Evolutionary conservation across 805 yeast genomes (phyloP).

Genomic region (Wickerhamiella hasegawae): DNA sequence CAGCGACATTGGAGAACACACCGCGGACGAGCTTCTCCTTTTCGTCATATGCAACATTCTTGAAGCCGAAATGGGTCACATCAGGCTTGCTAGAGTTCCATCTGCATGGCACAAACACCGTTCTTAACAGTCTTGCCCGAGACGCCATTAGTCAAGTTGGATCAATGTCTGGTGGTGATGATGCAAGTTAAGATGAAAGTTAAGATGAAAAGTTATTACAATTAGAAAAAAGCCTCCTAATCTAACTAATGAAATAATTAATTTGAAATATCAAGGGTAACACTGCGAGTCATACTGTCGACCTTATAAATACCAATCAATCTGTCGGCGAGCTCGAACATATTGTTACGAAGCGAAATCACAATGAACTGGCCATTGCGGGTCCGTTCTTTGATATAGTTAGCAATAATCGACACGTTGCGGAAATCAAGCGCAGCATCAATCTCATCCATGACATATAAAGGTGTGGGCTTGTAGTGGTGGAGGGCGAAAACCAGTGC

Average conservation of each 20-base stretch:
- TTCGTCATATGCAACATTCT: conserved; percentile 60
- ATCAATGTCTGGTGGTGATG: too few relatives aligned
- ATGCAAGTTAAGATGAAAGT: too few relatives aligned
- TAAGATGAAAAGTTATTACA: too few relatives aligned
- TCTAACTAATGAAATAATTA: not conserved
- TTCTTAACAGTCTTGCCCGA: not conserved
- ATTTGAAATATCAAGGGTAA: conserved; percentile 30
- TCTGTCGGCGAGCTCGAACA: conserved; percentile 93
- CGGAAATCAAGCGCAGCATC: conserved; percentile 97
- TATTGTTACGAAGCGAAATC: conserved; percentile 85
- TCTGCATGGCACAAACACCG: not conserved
- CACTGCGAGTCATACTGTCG: conserved; percentile 76
- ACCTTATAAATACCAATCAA: conserved; percentile 92
- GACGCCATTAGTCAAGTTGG: not conserved
- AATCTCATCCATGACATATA: conserved; percentile 97
- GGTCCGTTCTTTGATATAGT: conserved; percentile 88
- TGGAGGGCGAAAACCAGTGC: conserved; percentile 95
- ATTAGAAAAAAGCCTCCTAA: too few relatives aligned
- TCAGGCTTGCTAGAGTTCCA: not conserved
- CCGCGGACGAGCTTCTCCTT: conserved; percentile 60
- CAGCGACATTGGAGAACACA: conserved; percentile 89
- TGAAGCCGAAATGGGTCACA: conserved; percentile 90
- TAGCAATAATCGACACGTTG: conserved; percentile 94
- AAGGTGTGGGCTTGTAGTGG: conserved; percentile 89
- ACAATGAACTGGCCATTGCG: conserved; percentile 94